Base-by-base conservation (phyloP, 164 flowering plant species). In the Sextonia rubra region DNA sequence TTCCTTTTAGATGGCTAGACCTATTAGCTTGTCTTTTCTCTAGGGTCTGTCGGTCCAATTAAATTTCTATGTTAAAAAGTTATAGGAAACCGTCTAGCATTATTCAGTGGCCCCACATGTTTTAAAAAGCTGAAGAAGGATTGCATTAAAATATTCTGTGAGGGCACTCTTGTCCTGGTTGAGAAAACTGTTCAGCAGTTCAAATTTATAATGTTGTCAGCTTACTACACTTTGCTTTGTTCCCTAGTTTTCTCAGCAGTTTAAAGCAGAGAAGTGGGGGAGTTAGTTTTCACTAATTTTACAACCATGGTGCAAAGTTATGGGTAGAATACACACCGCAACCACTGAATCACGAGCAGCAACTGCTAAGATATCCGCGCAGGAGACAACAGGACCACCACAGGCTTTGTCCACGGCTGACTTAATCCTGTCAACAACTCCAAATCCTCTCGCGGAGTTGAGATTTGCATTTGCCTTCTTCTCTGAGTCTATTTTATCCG, bases 321-420 rank as follows among this genome's bases (percentile, higher is more conserved):
- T 11, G 26, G 64, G 4, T 0, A n/a, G 14, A 3, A 26, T 48
- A 52, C 71, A 14, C n/a, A 83, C 86, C 20, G 73, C 75, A 66
- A 69, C 78, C 4, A 77, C 79, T 24, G 82, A 73, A 37, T 83
- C 86, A 4, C 82, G 77, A 47, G 86, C 84, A 7, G 84, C 86
- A 58, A 83, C 71, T 12, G 84, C 81, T 18, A 83, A 18, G 27
- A 83, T 81, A 47, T 83, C 86, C 0, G 86, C 86, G 52, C 86
- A 83, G 12, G 86, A 83, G 14, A 83, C 86, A 1, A 77, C 78
- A 0, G 48, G 47, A 18, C 32, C 64, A 2, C 69, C 71, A 66
- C 86, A 83, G 25, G n/a, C 32, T 4, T 25, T 15, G 27, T 83
- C 81, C 12, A 83, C 71, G 3, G 49, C 24, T 1, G 74, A 23